Base-by-base conservation (phyloP, 768 basidiomycete genomes). In the Pisolithus sp. region DNA sequence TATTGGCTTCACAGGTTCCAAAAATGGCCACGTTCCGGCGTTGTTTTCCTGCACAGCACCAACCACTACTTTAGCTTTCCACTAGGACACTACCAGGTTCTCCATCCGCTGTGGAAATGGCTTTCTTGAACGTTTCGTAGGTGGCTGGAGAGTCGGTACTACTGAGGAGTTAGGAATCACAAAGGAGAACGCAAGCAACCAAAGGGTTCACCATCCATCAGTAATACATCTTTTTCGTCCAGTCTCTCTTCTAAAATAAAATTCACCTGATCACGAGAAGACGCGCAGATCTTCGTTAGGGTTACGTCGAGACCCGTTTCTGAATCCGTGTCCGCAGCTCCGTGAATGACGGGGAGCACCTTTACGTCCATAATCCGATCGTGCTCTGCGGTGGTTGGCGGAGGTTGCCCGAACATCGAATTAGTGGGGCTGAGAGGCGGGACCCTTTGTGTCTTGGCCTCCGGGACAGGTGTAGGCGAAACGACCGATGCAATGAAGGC, bases 191-290 rank as follows among this genome's bases (percentile, higher is more conserved):
- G 12, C 31, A 31, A 12, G 28, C 4, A 31, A 13, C 31, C 31
- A 31, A 15, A 28, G 23, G 17, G 24, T 65, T 59, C 52, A 82
- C 85, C 79, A 46, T 83, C 80, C 80, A 85, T 83, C 21, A 84
- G 59, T 51, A 74, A 55, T 45, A 68, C 62, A 7, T 73, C 71
- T 46, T 71, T 74, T 23, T 80, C 79, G 52, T 83, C 78, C 10
- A 86, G 55, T 50, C 64, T 73, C 56, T 85, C 85, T 44, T 77
- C 70, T 55, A 82, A 62, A 24, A 88, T 78, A 41, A 74, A 59
- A 15, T 44, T 50, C 36, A 65, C 42, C 20, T 65, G 61, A 46
- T 66, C 64, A 36, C 59, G 53, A 4, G 56, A 51, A 26, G 59
- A 65, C 17, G 40, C 40, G 28, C 70, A 78, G 17, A 78, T 60